A percentile compares a stretch with the other conserved stretches of the same genome.
phyloP scores from a whole-genome alignment of 73 alveolate genomes.

The Paramecium caudatum region DNA sequence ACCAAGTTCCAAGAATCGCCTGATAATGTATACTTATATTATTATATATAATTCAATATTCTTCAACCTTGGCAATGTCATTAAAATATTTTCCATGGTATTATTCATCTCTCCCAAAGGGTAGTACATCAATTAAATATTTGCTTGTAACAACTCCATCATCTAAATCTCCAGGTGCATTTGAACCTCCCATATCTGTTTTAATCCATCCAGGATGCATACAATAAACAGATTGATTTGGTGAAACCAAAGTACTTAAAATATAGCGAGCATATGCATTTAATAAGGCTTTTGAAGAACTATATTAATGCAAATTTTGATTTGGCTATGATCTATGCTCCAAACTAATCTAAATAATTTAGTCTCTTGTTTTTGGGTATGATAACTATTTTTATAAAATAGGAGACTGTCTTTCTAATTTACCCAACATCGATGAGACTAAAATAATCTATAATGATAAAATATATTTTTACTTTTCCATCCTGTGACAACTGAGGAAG shows the following conservation, averaged over 20 bases:
- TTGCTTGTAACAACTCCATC: slow-evolving; percentile 22
- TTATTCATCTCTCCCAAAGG: background rate
- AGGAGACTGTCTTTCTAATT: background rate
- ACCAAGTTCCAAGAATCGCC: background rate
- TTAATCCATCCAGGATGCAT: slow-evolving; percentile 67
- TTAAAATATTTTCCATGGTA: slow-evolving; percentile 50
- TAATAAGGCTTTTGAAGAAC: slow-evolving; percentile 33
- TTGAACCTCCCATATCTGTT: slow-evolving; percentile 62
- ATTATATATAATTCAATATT: slow-evolving; percentile 1
- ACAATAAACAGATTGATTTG: slow-evolving; percentile 28
- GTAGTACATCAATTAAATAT: slow-evolving; percentile 9
- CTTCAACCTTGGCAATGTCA: slow-evolving; percentile 31
- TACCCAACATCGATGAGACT: background rate
- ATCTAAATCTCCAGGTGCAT: slow-evolving; percentile 34
- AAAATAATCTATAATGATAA: background rate
- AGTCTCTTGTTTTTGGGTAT: background rate
- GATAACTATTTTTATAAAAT: background rate
- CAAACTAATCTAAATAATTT: background rate
- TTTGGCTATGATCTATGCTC: no score
- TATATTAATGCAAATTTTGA: background rate
- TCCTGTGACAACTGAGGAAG: background rate
- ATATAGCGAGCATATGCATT: slow-evolving; percentile 56
- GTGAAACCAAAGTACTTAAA: background rate
- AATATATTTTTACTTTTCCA: background rate
- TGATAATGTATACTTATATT: background rate